These are phyloP conservation scores for Thalassiosira oceanica DNA, from an alignment of 352 stramenopile species.

Conservation along the genomic window DNA sequence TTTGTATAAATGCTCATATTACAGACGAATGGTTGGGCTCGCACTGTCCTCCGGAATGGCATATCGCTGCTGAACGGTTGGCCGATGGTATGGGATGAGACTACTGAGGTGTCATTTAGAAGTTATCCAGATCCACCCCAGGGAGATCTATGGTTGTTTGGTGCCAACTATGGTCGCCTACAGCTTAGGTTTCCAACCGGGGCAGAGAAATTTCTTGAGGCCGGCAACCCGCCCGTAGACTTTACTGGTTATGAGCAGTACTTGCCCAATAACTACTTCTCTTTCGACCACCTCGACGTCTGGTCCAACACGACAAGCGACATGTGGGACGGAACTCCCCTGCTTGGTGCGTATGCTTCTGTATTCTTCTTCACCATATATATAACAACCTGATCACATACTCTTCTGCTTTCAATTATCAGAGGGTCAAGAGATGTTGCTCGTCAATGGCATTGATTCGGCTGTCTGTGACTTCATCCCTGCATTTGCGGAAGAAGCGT, in stretches of 20 bases:
- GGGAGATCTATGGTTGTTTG: slow-evolving; percentile 3
- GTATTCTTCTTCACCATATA: no score
- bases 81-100: not conserved
- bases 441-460: slow-evolving; percentile 14
- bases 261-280: slow-evolving; percentile 32
- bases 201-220: slow-evolving; percentile 2
- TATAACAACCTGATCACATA: no score
- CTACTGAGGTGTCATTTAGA: not conserved
- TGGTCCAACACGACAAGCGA: slow-evolving; percentile 35
- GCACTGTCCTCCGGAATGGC: slow-evolving; percentile 2
- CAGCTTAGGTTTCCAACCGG: not conserved
- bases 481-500: slow-evolving; percentile 20
- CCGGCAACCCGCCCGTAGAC: slow-evolving; percentile 2
- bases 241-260: slow-evolving; percentile 45
- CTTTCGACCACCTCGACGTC: slow-evolving; percentile 26
- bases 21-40: slow-evolving; percentile 14
- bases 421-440: slow-evolving; percentile 34
- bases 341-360: no score
- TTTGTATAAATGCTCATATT: slow-evolving; percentile 37
- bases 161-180: not conserved
- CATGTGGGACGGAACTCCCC: no score
- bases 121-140: not conserved
- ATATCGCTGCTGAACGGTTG: not conserved
- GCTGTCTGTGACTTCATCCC: slow-evolving; percentile 36
- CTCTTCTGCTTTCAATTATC: slow-evolving; percentile 6